phyloP scores from a whole-genome alignment of 2,329 filamentous ascomycete genomes.

The Nannizzia gypsea region DNA sequence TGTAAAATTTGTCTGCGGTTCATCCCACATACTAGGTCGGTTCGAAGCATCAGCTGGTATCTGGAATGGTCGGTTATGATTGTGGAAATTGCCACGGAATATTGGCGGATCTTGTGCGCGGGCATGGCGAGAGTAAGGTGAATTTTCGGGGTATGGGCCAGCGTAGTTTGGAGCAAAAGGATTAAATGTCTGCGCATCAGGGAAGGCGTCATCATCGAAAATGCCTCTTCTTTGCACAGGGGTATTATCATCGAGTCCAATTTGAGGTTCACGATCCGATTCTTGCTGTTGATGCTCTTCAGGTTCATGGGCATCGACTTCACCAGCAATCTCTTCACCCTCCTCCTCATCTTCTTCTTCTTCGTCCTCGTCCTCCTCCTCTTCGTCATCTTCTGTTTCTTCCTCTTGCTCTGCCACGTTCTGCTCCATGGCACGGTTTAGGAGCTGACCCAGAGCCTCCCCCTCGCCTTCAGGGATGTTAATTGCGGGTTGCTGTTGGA shows the following conservation, averaged over 20 bases:
- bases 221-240: not conserved
- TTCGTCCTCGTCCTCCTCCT: not conserved
- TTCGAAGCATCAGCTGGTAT: not conserved
- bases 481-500: slow-evolving; percentile 89
- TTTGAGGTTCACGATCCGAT: not conserved
- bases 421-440: slow-evolving; percentile 15
- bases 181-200: not conserved
- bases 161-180: not conserved
- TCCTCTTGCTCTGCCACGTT: slow-evolving; percentile 8
- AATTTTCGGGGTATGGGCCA: not conserved
- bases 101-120: not conserved
- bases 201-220: not conserved
- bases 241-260: not conserved
- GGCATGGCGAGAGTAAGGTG: not conserved
- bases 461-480: slow-evolving; percentile 55
- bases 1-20: not conserved
- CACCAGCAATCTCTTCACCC: not conserved
- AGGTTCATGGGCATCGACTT: not conserved
- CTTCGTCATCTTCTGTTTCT: slow-evolving; percentile 4
- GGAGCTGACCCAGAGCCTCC: slow-evolving; percentile 40
- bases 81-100: not conserved
- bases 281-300: not conserved
- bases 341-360: slow-evolving; percentile 12
- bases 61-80: not conserved
- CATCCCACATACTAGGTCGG: slow-evolving; percentile 1